Conservation (phyloP, 495 filamentous ascomycete genomes). For the Penicillium flavigenum region DNA sequence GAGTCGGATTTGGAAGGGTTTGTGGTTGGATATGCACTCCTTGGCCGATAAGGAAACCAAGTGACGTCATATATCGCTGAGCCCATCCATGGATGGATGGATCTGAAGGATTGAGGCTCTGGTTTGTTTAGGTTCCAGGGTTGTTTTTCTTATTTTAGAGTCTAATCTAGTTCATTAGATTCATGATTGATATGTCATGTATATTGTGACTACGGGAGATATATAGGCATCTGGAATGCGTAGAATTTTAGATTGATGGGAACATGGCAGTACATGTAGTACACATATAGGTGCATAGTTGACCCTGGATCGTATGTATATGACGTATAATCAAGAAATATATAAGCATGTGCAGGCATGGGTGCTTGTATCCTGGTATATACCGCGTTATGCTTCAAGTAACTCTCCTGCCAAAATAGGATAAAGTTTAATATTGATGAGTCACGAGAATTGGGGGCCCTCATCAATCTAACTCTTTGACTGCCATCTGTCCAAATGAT, state of each 20-base stretch:
- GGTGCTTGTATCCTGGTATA: neutral
- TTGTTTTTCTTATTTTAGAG: neutral
- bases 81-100: neutral
- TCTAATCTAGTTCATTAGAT: neutral
- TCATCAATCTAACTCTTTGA: neutral
- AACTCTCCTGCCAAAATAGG: slow-evolving; percentile 1
- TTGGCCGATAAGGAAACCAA: neutral
- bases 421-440: neutral
- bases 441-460: neutral
- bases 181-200: neutral
- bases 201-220: neutral
- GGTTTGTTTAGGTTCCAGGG: neutral
- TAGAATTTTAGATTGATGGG: neutral
- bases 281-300: neutral
- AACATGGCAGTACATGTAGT: neutral
- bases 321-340: no score
- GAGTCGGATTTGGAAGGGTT: neutral
- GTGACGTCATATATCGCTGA: slow-evolving; percentile 2
- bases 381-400: neutral
- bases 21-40: neutral
- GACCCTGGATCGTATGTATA: neutral
- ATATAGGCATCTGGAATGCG: neutral
- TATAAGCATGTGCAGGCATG: neutral
- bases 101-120: neutral
- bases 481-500: neutral